These are phyloP conservation scores for Ailanthus altissimus DNA, from an alignment of 345 rosid species.

Conservation along the genomic window DNA sequence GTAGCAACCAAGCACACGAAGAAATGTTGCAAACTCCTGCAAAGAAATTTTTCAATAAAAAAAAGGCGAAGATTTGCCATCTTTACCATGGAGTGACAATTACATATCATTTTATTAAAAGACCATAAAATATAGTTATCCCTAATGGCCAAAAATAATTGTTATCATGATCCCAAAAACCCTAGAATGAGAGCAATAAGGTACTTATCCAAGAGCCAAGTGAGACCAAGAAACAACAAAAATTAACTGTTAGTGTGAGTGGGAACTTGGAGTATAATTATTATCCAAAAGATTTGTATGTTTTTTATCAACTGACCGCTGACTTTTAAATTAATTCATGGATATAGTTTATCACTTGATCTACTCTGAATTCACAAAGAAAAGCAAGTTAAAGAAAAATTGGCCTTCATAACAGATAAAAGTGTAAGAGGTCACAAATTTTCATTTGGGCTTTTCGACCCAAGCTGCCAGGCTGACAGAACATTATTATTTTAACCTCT, in stretches of 20 bases:
- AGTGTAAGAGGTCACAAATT: too few relatives aligned
- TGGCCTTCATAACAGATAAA: too few relatives aligned
- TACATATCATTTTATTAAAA: background rate
- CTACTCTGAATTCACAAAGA: too few relatives aligned
- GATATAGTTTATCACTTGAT: too few relatives aligned
- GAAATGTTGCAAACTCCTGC: constrained; percentile 68
- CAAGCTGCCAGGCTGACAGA: background rate
- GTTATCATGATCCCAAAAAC: background rate
- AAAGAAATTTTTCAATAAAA: background rate
- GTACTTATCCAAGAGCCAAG: background rate
- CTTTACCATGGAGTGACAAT: background rate
- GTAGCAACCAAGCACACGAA: constrained; percentile 68
- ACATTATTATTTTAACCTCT: background rate
- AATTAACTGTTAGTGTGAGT: too few relatives aligned
- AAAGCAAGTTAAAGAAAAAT: too few relatives aligned
- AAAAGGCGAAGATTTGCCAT: background rate
- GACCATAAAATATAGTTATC: background rate
- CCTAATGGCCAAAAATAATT: background rate
- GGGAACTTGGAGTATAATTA: too few relatives aligned
- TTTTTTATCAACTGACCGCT: too few relatives aligned
- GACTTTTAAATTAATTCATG: too few relatives aligned
- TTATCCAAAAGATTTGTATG: too few relatives aligned
- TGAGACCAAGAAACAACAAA: too few relatives aligned
- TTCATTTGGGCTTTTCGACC: background rate
- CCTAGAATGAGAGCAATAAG: background rate